phyloP scores from a whole-genome alignment of 1,139 yeast species.

The Citeromyces hawaiiensis region DNA sequence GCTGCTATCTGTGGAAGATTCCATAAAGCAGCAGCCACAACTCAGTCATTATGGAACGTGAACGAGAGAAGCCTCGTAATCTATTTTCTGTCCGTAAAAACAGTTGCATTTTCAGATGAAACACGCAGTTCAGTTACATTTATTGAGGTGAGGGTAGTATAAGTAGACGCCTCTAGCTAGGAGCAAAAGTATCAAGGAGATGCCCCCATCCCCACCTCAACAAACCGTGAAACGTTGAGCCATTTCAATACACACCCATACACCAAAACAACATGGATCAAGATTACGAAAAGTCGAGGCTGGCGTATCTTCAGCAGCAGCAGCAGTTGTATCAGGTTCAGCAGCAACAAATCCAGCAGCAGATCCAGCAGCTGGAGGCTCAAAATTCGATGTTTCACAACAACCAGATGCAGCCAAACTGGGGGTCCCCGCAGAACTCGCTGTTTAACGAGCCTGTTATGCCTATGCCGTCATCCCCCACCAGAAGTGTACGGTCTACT shows the following conservation, averaged over 20 bases:
- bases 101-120: too few relatives aligned
- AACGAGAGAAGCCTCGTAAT: too few relatives aligned
- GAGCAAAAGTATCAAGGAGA: too few relatives aligned
- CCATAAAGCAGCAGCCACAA: too few relatives aligned
- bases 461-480: slow-evolving; percentile 18
- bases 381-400: background rate
- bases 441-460: background rate
- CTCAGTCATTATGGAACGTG: too few relatives aligned
- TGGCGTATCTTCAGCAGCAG: slow-evolving; percentile 1
- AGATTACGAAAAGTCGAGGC: background rate
- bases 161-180: too few relatives aligned
- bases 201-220: too few relatives aligned
- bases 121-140: too few relatives aligned
- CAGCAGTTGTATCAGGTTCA: slow-evolving; percentile 1
- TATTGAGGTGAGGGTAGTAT: too few relatives aligned
- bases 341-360: slow-evolving; percentile 9
- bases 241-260: background rate
- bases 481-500: slow-evolving; percentile 14
- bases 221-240: too few relatives aligned
- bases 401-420: background rate
- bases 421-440: background rate
- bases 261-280: background rate
- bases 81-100: too few relatives aligned
- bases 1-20: too few relatives aligned
- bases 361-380: slow-evolving; percentile 4